Base-by-base conservation (phyloP, 2,329 filamentous ascomycete genomes). In the Cercospora sesami region DNA sequence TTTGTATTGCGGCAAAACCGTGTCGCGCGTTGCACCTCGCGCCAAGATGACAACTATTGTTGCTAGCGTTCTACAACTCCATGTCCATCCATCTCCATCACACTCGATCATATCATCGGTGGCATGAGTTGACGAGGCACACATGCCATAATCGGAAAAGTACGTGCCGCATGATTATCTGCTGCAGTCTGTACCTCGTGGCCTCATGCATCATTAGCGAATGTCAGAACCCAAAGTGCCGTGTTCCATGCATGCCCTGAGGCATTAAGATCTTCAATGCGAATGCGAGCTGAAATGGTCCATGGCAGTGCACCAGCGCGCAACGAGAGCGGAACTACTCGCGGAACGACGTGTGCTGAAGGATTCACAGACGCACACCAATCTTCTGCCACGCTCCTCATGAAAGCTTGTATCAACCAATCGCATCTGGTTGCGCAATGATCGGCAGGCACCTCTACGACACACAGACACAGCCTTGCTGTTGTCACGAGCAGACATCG, bases 221-320 rank as follows among this genome's bases (percentile, higher is more conserved):
- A 53, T 30, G 14, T 53, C 23, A 53, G 21, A 53, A 28, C 21
- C 12, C 12, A 26, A 53, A 14, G 4, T 48, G 42, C 42, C 42
- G 18, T 12, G 18, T 48, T 23, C 42, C 18, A 48, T 4, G 18
- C 18, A 48, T 4, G 18, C 42, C 21, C 42, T 48, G 18, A 23
- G 42, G 42, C 42, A 48, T 5, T 48, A 2, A 5, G 3, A 53
- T 5, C 1, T 28, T 6, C 33, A 51, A 51, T 48, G 26, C 60
- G 60, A 62, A 62, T 48, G 60, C 60, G 60, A 62, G 60, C 60
- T 62, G 60, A 51, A 51, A 30, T 23, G 14, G 23, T 45, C 6
- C 36, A 33, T 31, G 60, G 60, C 60, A 48, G 60, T 62, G 60
- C 39, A 62, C 18, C 36, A 62, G 33, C 30, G 31, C 59, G 31